phyloP scores from a whole-genome alignment of 2,329 filamentous ascomycete species.

The Zymoseptoria crescenta region DNA sequence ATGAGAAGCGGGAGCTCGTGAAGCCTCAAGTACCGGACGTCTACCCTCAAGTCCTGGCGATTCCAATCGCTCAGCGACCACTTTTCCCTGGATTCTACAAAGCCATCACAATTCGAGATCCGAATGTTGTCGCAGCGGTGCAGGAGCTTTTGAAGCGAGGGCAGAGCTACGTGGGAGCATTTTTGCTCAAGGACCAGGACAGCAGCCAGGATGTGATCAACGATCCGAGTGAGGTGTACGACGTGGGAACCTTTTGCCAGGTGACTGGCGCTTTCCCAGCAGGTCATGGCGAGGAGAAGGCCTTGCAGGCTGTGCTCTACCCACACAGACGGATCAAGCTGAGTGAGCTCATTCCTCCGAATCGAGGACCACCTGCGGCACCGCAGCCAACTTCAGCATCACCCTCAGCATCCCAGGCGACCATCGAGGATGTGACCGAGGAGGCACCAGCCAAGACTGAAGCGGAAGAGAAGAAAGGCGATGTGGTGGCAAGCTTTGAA shows the following conservation, averaged over 20 bases:
- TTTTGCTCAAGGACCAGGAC: slow-evolving; percentile 93
- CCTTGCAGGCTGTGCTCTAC: slow-evolving; percentile 87
- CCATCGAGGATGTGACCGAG: slow-evolving; percentile 21
- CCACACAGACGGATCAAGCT: slow-evolving; percentile 92
- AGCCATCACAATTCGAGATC: slow-evolving; percentile 91
- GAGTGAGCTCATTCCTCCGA: slow-evolving; percentile 69
- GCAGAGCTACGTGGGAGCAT: slow-evolving; percentile 94
- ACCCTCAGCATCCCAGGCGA: slow-evolving; percentile 44
- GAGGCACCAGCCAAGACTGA: slow-evolving; percentile 33
- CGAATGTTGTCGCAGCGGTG: slow-evolving; percentile 82
- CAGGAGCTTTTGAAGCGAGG: slow-evolving; percentile 95
- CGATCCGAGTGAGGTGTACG: slow-evolving; percentile 82
- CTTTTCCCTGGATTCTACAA: slow-evolving; percentile 98
- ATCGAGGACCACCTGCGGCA: slow-evolving; percentile 37
- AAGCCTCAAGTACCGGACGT: slow-evolving; percentile 89
- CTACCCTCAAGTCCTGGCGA: slow-evolving; percentile 95
- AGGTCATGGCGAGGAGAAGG: slow-evolving; percentile 63
- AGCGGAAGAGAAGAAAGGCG: slow-evolving; percentile 66
- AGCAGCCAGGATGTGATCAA: slow-evolving; percentile 91
- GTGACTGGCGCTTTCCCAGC: slow-evolving; percentile 94
- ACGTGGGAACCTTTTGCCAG: slow-evolving; percentile 94
- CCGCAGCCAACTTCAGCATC: slow-evolving; percentile 36
- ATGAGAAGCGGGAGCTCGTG: slow-evolving; percentile 61
- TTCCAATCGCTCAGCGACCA: slow-evolving; percentile 87
- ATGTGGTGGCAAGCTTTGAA: slow-evolving; percentile 95